Evolutionary conservation across 2,329 filamentous ascomycete species (phyloP).

Genomic region (Knufia petricola): DNA sequence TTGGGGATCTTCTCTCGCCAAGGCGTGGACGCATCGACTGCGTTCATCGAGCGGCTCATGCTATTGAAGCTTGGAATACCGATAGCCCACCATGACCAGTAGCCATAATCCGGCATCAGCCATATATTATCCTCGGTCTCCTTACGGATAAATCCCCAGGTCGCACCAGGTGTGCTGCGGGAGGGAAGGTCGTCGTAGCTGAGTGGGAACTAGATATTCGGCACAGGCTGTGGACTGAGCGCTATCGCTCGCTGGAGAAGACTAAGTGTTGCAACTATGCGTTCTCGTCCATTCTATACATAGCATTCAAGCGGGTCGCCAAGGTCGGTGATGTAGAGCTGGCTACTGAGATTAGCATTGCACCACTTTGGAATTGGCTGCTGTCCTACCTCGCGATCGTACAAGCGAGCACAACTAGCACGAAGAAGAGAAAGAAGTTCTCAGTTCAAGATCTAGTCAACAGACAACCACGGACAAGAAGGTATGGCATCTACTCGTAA

Average conservation of each 20-base stretch:
- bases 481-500: too few relatives aligned
- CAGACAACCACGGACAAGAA: too few relatives aligned
- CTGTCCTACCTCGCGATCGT: neutral
- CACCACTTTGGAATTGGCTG: neutral
- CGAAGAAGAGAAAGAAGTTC: too few relatives aligned
- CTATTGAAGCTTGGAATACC: neutral
- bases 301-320: neutral
- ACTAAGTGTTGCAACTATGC: slow-evolving; percentile 1
- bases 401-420: too few relatives aligned
- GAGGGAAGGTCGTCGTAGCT: slow-evolving; percentile 3
- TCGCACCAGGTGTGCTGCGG: neutral
- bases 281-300: neutral
- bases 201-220: neutral
- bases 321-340: slow-evolving; percentile 1
- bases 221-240: neutral
- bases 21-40: neutral
- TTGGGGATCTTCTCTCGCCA: neutral
- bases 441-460: too few relatives aligned
- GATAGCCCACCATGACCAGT: slow-evolving; percentile 35
- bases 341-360: neutral
- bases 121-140: slow-evolving; percentile 24
- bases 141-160: neutral
- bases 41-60: neutral
- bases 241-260: neutral
- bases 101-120: slow-evolving; percentile 47